Evolutionary conservation across 768 basidiomycete genomes (phyloP).

Genomic region (Pleurotus sapidus): DNA sequence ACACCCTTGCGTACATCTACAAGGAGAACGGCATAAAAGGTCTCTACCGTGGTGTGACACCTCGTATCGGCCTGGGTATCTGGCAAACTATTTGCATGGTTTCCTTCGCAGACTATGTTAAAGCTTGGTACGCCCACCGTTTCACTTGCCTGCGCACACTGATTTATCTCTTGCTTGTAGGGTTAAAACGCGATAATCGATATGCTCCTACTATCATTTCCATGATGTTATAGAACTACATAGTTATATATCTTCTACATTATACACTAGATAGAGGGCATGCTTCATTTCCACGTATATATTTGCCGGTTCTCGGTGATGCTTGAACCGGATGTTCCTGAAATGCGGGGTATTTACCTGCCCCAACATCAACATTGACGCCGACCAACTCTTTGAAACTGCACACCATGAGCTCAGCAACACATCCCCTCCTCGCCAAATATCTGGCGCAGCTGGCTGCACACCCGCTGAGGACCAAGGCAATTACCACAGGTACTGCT

Average conservation of each 20-base stretch:
- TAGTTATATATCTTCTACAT: neutral
- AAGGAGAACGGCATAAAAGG: constrained; percentile 95
- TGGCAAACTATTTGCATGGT: constrained; percentile 99
- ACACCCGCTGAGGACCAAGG: constrained; percentile 80
- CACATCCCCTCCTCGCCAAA: constrained; percentile 54
- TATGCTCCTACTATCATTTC: neutral
- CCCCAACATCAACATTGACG: no score
- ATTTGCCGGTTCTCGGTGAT: neutral
- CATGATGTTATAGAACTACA: constrained; percentile 4
- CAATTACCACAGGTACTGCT: constrained; percentile 56
- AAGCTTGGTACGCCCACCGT: constrained; percentile 56
- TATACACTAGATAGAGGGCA: constrained; percentile 4
- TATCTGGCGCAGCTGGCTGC: constrained; percentile 68
- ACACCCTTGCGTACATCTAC: constrained; percentile 94
- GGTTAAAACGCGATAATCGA: constrained; percentile 27
- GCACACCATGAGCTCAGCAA: constrained; percentile 36
- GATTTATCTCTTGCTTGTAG: constrained; percentile 23
- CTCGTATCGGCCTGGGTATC: constrained; percentile 92
- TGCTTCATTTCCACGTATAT: neutral
- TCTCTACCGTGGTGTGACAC: constrained; percentile 95
- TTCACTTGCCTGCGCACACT: neutral
- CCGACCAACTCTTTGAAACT: constrained; percentile 10
- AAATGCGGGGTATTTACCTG: constrained; percentile 1
- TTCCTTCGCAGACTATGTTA: constrained; percentile 95
- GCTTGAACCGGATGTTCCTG: constrained; percentile 3